Percentiles rank a stretch among this genome's conserved stretches.
phyloP scores from a whole-genome alignment of 441 rosid genomes.

The Euphorbia corollata region DNA sequence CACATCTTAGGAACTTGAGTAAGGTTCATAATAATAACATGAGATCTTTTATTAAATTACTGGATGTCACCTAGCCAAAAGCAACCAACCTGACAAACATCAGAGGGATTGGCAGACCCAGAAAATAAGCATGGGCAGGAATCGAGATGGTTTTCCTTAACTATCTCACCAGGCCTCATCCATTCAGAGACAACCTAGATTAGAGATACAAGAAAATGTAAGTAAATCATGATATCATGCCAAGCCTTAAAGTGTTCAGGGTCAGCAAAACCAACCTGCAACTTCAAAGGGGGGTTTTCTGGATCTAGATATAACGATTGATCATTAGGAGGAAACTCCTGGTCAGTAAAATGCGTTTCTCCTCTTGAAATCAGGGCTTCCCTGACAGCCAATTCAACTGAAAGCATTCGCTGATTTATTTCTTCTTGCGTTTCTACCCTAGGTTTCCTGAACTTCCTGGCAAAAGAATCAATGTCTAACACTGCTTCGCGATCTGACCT shows the following conservation, averaged over 20 bases:
- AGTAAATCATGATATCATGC: slow-evolving; percentile 14
- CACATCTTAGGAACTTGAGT: slow-evolving; percentile 13
- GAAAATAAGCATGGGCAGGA: slow-evolving; percentile 82
- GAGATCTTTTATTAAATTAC: background rate
- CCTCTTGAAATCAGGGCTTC: slow-evolving; percentile 89
- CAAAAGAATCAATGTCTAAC: slow-evolving; percentile 77
- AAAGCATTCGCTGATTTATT: slow-evolving; percentile 92
- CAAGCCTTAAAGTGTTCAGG: slow-evolving; percentile 10
- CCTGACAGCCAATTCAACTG: slow-evolving; percentile 96
- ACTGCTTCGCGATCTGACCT: slow-evolving; percentile 80
- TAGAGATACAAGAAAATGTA: slow-evolving; percentile 25
- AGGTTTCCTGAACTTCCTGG: slow-evolving; percentile 91
- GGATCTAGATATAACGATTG: slow-evolving; percentile 87
- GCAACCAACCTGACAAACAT: slow-evolving; percentile 94
- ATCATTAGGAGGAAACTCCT: slow-evolving; percentile 96
- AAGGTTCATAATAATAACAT: slow-evolving; percentile 10
- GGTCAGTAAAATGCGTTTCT: slow-evolving; percentile 86
- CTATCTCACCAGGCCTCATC: slow-evolving; percentile 91
- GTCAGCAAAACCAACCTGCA: slow-evolving; percentile 56
- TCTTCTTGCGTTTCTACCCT: slow-evolving; percentile 95
- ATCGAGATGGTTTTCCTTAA: slow-evolving; percentile 53
- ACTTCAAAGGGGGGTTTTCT: slow-evolving; percentile 67
- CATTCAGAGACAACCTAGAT: slow-evolving; percentile 92
- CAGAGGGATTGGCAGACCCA: slow-evolving; percentile 92
- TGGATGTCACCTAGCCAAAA: slow-evolving; percentile 19